Conservation (phyloP, 352 stramenopile species). For the Stramenopiles sp. region DNA sequence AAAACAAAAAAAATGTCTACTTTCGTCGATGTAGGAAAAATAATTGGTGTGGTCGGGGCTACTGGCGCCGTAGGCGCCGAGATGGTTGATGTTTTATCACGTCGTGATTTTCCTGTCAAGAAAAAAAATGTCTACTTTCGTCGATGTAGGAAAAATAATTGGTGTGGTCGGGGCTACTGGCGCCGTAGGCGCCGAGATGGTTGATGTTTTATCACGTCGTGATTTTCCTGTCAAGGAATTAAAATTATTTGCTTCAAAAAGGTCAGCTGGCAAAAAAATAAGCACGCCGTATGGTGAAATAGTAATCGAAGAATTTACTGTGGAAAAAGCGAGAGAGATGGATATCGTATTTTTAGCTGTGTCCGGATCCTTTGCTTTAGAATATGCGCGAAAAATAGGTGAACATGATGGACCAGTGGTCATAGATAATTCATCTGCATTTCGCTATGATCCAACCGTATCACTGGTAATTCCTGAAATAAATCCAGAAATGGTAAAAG, state of each 20-base stretch:
- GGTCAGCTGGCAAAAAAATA: background rate
- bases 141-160: too few relatives aligned
- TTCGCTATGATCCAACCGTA: conserved; percentile 19
- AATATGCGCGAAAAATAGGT: conserved; percentile 12
- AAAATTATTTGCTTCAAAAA: background rate
- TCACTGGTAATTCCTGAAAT: conserved; percentile 22
- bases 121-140: too few relatives aligned
- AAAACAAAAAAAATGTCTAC: too few relatives aligned
- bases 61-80: background rate
- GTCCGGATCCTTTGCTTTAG: conserved; percentile 15
- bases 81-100: background rate
- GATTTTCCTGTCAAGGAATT: background rate
- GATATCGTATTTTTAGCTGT: conserved; percentile 22
- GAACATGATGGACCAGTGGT: conserved; percentile 18
- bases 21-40: too few relatives aligned
- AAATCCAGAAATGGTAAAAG: conserved; percentile 15
- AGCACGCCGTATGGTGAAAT: background rate
- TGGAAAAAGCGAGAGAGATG: conserved; percentile 19
- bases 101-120: background rate
- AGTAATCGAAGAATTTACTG: background rate
- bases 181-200: background rate
- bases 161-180: background rate
- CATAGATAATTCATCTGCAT: conserved; percentile 23
- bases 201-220: background rate
- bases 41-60: background rate